Conservation (phyloP, 192 early-diverging fungal genomes). For the Geranomyces michiganensis region DNA sequence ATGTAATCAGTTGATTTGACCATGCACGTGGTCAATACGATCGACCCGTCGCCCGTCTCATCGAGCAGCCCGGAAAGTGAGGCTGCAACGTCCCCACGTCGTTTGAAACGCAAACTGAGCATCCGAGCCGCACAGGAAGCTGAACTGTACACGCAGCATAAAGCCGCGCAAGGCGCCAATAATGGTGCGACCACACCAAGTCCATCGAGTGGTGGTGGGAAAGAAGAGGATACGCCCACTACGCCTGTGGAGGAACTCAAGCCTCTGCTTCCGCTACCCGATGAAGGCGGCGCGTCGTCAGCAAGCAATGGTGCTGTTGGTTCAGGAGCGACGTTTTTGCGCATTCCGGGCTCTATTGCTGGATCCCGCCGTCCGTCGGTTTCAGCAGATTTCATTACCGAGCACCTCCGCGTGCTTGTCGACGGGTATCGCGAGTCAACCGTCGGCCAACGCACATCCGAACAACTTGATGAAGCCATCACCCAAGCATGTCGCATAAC, state of each 20-base stretch:
- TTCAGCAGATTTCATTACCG: not conserved
- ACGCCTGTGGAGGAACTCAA: slow-evolving; percentile 14
- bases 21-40: slow-evolving; percentile 52
- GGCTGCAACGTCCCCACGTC: too few relatives aligned
- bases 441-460: slow-evolving; percentile 6
- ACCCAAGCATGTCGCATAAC: too few relatives aligned
- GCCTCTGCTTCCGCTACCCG: slow-evolving; percentile 22
- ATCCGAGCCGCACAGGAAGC: slow-evolving; percentile 10
- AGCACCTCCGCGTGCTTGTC: slow-evolving; percentile 41
- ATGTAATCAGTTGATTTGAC: slow-evolving; percentile 59
- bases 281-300: slow-evolving; percentile 12
- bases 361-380: slow-evolving; percentile 5
- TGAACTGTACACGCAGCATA: slow-evolving; percentile 17
- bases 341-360: too few relatives aligned
- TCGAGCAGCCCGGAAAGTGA: not conserved
- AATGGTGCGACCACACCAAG: not conserved
- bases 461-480: slow-evolving; percentile 38
- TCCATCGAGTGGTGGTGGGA: not conserved
- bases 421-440: slow-evolving; percentile 41
- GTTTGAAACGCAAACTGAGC: not conserved
- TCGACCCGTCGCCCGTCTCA: not conserved
- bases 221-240: not conserved
- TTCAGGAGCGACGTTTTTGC: too few relatives aligned
- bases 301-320: not conserved
- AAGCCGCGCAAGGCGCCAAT: not conserved